A percentile compares a stretch with the other conserved stretches of the same genome.
phyloP scores from a whole-genome alignment of 352 stramenopile species.

The Pythium apleroticum region DNA sequence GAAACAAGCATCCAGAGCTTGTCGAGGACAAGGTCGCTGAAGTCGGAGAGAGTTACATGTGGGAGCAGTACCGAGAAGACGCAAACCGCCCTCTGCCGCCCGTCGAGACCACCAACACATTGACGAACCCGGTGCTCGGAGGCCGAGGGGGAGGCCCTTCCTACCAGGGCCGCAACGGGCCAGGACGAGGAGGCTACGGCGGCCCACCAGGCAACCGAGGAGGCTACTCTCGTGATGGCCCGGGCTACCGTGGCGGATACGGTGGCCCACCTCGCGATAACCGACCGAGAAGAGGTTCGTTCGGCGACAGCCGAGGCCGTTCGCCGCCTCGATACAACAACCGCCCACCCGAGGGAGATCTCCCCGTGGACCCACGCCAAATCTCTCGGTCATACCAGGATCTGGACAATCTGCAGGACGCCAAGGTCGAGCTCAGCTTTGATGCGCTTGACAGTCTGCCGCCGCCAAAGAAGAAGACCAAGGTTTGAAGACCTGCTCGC shows the following conservation, averaged over 20 bases:
- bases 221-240: conserved; percentile 50
- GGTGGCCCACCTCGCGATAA: conserved; percentile 49
- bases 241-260: conserved; percentile 52
- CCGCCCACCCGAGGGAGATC: conserved; percentile 56
- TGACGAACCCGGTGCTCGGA: conserved; percentile 55
- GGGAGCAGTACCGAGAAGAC: conserved; percentile 84
- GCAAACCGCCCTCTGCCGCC: conserved; percentile 72
- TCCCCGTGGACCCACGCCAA: conserved; percentile 77
- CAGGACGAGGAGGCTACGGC: conserved; percentile 25
- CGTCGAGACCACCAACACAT: conserved; percentile 69
- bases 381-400: conserved; percentile 85
- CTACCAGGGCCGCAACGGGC: conserved; percentile 29
- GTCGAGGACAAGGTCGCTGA: conserved; percentile 81
- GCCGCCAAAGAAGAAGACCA: conserved; percentile 86
- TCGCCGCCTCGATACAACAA: conserved; percentile 28
- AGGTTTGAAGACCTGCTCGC: conserved; percentile 39
- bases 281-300: conserved; percentile 45
- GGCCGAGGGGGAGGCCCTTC: conserved; percentile 32
- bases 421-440: conserved; percentile 84
- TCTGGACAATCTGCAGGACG: conserved; percentile 80
- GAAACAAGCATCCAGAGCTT: conserved; percentile 85
- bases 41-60: conserved; percentile 86
- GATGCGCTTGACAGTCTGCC: conserved; percentile 76
- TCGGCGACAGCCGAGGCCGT: conserved; percentile 33
- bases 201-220: conserved; percentile 37